These are phyloP conservation scores for Mycena belliarum DNA, from an alignment of 768 basidiomycete genomes.

Conservation along the genomic window DNA sequence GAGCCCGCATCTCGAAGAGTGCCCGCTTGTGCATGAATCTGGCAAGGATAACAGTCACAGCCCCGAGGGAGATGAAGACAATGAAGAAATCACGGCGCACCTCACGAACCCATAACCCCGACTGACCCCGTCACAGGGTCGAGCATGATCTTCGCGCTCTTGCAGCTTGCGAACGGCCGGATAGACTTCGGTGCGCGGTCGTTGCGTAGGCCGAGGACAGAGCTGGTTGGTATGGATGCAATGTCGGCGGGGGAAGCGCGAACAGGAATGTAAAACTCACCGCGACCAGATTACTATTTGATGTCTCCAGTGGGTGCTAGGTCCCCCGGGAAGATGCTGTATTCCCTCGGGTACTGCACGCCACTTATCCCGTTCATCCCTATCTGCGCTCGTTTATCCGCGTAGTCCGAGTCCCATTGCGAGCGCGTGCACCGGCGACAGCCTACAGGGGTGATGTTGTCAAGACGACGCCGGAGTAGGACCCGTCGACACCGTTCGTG, in stretches of 20 bases:
- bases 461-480: neutral
- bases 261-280: slow-evolving; percentile 27
- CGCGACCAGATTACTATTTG: slow-evolving; percentile 91
- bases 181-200: slow-evolving; percentile 92
- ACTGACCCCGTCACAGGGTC: slow-evolving; percentile 89
- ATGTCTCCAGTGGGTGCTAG: slow-evolving; percentile 90
- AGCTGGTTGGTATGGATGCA: slow-evolving; percentile 28
- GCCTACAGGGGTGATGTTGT: slow-evolving; percentile 16
- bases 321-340: slow-evolving; percentile 93
- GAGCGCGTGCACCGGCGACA: neutral
- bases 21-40: slow-evolving; percentile 91
- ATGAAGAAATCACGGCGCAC: too few species aligned
- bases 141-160: slow-evolving; percentile 94
- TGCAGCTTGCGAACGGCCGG: slow-evolving; percentile 86
- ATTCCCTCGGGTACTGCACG: slow-evolving; percentile 70
- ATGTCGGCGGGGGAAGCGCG: neutral
- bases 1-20: slow-evolving; percentile 87
- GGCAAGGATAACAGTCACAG: neutral
- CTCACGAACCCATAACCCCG: slow-evolving; percentile 93
- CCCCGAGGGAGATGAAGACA: too few species aligned
- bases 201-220: slow-evolving; percentile 79
- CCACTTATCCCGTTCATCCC: neutral
- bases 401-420: too few species aligned
- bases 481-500: slow-evolving; percentile 19
- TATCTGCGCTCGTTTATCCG: neutral